These are phyloP conservation scores for Trichoderma sp. DNA, from an alignment of 2,329 filamentous ascomycete species.

Conservation along the genomic window DNA sequence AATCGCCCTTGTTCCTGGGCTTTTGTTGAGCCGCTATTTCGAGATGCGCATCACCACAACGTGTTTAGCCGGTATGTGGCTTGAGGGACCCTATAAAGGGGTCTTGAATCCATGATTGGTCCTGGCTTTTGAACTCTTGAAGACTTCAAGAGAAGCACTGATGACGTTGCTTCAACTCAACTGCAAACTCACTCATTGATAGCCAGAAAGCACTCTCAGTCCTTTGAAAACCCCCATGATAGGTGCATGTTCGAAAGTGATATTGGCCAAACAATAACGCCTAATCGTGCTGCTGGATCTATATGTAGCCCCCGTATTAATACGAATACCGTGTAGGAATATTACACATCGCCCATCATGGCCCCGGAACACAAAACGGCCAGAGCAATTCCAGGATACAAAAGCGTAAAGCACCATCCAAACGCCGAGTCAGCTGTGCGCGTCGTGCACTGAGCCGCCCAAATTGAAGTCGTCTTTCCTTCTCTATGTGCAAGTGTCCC, in stretches of 20 bases:
- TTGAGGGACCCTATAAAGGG: background rate
- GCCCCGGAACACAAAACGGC: background rate
- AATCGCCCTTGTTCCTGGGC: constrained; percentile 5
- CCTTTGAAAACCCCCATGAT: background rate
- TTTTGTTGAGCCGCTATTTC: constrained; percentile 7
- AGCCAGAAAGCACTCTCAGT: background rate
- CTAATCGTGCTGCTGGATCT: constrained; percentile 17
- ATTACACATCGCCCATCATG: constrained; percentile 19
- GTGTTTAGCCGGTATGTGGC: constrained; percentile 12
- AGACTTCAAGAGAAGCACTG: no score
- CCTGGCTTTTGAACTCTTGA: no score
- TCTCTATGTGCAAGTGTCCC: constrained; percentile 12
- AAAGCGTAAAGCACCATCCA: constrained; percentile 24
- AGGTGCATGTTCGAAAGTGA: background rate
- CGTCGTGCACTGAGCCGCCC: constrained; percentile 8
- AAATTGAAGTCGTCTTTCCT: constrained; percentile 19
- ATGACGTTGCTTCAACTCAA: background rate
- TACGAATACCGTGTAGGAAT: constrained; percentile 14
- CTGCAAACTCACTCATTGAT: background rate
- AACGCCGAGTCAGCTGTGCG: constrained; percentile 26
- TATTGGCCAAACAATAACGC: background rate
- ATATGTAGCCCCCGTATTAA: constrained; percentile 18
- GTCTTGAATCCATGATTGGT: no score
- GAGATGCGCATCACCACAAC: background rate
- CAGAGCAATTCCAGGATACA: constrained; percentile 11